Evolutionary conservation across 495 filamentous ascomycete species (phyloP), one percentile per base, ranked within the genome.

Genomic region (Penicillium ochrochloron): DNA sequence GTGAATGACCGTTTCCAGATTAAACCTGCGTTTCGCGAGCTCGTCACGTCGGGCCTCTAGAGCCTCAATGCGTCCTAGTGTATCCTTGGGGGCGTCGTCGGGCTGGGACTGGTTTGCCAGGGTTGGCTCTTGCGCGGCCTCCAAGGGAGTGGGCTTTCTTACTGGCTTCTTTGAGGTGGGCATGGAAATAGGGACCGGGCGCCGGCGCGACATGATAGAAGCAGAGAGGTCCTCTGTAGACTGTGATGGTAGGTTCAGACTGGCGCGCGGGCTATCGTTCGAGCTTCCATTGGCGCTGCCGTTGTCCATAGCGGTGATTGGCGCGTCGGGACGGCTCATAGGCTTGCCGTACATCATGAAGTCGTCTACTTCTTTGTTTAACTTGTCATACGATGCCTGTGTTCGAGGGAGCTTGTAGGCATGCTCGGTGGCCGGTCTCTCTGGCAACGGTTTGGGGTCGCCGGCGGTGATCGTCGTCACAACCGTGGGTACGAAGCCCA

Each of bases 251-350:
- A 70, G 55, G n/a, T 78, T 71, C 44, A 75, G 66, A 34, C 78
- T 85, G 14, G 70, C 72, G 27, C 78, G 79, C 21, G 77, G 80
- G 56, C 80, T 85, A 27, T 78, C 70, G 55, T 78, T 64, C 3
- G 62, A 62, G 34, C 65, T 75, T 52, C 52, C 79, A 21, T 69
- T 70, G 17, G 35, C 50, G 39, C 50, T 59, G 17, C 83, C 81
- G 14, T 80, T 83, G 3, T 86, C 81, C n/a, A 86, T 85, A 33
- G 46, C 34, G 34, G 70, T 89, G 89, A 3, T 92, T 17, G 89
- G 89, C 52, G 87, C 77, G 73, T 88, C 92, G 78, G 92, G 92
- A 44, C 89, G 90, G 59, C 90, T 93, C 0, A 73, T 70, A 9
- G 87, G 89, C 55, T 89, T 81, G 25, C 73, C 63, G 39, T 70